phyloP scores from a whole-genome alignment of 176 grass and related monocot species.

The Luzula sylvatica region DNA sequence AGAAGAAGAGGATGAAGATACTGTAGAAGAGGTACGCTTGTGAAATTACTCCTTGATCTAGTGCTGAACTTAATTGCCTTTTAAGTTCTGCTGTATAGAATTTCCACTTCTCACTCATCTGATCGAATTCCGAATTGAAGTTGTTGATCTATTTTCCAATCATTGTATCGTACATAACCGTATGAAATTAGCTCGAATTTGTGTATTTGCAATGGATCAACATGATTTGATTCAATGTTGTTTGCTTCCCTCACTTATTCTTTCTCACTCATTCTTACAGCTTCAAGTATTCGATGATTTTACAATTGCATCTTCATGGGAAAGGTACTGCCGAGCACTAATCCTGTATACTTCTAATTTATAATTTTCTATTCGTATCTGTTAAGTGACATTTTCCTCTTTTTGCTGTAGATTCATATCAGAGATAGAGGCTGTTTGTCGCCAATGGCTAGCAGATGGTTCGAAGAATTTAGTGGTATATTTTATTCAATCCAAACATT shows the following conservation, averaged over 20 bases:
- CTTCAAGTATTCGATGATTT: conserved; percentile 83
- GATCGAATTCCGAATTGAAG: not conserved
- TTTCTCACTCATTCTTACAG: conserved; percentile 31
- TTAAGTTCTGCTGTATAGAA: not conserved
- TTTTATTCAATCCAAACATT: conserved; percentile 3
- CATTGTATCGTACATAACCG: not conserved
- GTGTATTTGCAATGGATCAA: not conserved
- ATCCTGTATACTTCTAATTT: not conserved
- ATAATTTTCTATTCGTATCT: not conserved
- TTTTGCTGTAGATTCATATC: conserved; percentile 82
- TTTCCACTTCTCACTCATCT: not conserved
- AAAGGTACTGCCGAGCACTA: conserved; percentile 41
- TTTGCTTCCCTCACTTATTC: not conserved
- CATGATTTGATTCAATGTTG: too few relatives aligned
- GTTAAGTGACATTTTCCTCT: conserved; percentile 6
- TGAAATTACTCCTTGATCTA: too few relatives aligned
- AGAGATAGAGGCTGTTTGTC: conserved; percentile 89
- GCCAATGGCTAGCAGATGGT: conserved; percentile 81
- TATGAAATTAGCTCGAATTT: conserved; percentile 6
- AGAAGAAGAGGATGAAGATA: conserved; percentile 37
- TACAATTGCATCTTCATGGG: conserved; percentile 93
- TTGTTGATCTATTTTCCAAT: not conserved
- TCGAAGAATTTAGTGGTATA: conserved; percentile 75
- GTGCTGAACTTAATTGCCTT: too few relatives aligned
- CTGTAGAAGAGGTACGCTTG: conserved; percentile 39